phyloP scores from a whole-genome alignment of 257 asterid genomes.

The Gynochthodes officinalis region DNA sequence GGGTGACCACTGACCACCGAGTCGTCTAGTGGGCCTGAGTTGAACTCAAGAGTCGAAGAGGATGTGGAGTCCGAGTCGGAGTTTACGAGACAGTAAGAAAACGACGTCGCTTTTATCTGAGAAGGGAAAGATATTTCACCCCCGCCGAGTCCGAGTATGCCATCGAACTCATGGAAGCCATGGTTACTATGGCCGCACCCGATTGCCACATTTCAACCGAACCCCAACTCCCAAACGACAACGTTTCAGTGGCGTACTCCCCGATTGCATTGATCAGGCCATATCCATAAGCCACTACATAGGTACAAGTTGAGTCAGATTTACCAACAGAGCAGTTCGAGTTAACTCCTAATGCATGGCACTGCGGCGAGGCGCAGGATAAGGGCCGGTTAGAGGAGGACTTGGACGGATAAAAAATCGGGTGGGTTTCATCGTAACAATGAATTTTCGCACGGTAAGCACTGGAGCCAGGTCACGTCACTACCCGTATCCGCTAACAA shows the following conservation, averaged over 20 bases:
- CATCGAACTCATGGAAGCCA: background rate
- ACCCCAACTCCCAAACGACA: background rate
- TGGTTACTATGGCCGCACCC: conserved; percentile 13
- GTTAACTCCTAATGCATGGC: background rate
- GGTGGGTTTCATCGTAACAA: background rate
- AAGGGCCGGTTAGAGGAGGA: background rate
- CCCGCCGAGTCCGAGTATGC: conserved; percentile 13
- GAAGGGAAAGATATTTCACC: background rate
- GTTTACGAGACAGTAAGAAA: conserved; percentile 18
- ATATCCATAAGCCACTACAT: rapidly evolving
- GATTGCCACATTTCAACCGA: conserved; percentile 7
- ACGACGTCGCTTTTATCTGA: conserved; percentile 12
- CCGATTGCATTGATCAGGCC: rapidly evolving
- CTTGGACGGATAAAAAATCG: background rate
- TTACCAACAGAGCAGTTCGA: background rate
- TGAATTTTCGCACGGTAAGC: background rate
- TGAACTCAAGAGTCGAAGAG: conserved; percentile 47
- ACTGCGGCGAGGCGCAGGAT: background rate
- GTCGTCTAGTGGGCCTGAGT: conserved; percentile 46
- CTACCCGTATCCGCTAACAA: background rate
- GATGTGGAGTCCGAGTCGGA: too few relatives aligned
- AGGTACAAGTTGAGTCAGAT: background rate
- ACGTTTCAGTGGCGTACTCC: background rate
- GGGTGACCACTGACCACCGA: conserved; percentile 45
- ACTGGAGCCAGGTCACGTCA: background rate